Percentiles rank a stretch among this genome's conserved stretches.
These are phyloP conservation scores for Candida loeiensis DNA, from an alignment of 805 yeast species.

Conservation along the genomic window DNA sequence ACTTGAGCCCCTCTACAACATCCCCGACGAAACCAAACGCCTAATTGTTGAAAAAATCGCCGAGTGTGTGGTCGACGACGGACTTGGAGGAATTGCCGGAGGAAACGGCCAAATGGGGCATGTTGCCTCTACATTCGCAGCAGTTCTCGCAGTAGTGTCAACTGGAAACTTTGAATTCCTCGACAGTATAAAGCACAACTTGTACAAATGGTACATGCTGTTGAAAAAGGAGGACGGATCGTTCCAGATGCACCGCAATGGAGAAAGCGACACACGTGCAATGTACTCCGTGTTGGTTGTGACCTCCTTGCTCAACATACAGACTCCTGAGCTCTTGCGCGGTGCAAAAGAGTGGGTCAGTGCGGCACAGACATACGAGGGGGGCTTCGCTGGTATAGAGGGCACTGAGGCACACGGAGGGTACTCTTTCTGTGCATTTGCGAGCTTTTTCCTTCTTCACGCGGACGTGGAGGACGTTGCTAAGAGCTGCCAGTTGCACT, in stretches of 20 bases:
- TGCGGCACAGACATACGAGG: slow-evolving; percentile 85
- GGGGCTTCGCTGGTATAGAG: slow-evolving; percentile 88
- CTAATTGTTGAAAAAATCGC: slow-evolving; percentile 24
- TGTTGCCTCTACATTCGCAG: slow-evolving; percentile 81
- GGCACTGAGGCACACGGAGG: slow-evolving; percentile 93
- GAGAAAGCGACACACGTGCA: slow-evolving; percentile 85
- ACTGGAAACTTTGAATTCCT: slow-evolving; percentile 32
- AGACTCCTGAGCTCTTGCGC: slow-evolving; percentile 55
- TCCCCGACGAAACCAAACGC: slow-evolving; percentile 29
- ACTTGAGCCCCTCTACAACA: too few relatives aligned
- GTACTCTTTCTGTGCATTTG: slow-evolving; percentile 83
- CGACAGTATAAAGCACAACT: slow-evolving; percentile 28
- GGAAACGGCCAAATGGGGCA: slow-evolving; percentile 82
- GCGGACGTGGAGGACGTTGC: slow-evolving; percentile 32
- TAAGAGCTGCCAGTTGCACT: slow-evolving; percentile 37
- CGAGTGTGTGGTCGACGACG: slow-evolving; percentile 26
- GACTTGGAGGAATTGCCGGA: slow-evolving; percentile 71
- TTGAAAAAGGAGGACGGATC: slow-evolving; percentile 72
- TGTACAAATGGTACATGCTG: slow-evolving; percentile 62
- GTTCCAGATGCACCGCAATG: slow-evolving; percentile 68
- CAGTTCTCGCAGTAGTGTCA: slow-evolving; percentile 57
- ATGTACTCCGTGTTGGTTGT: slow-evolving; percentile 80
- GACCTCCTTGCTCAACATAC: slow-evolving; percentile 60
- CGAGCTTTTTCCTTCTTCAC: slow-evolving; percentile 50
- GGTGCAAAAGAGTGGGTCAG: slow-evolving; percentile 59